phyloP scores from a whole-genome alignment of 176 grass and related monocot genomes.

The Themeda triandra region DNA sequence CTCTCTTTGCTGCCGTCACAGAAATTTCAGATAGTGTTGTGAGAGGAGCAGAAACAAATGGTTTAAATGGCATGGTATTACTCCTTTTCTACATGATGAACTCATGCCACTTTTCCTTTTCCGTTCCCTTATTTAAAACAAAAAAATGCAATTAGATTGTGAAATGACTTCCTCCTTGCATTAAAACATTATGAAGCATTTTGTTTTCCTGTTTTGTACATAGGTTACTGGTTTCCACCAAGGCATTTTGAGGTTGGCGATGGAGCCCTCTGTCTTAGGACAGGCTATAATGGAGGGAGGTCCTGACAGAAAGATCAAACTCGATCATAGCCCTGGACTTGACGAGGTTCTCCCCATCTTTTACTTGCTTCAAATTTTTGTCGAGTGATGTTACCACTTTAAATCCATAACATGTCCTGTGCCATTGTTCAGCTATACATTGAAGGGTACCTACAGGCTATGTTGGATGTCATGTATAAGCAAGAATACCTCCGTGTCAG shows the following conservation, averaged over 20 bases:
- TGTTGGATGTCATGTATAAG: conserved; percentile 81
- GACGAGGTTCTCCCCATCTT: conserved; percentile 59
- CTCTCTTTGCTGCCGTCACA: conserved; percentile 73
- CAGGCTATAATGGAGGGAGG: conserved; percentile 83
- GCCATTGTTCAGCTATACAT: conserved; percentile 61
- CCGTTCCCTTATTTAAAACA: not conserved
- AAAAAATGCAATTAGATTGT: not conserved
- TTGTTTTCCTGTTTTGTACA: not conserved
- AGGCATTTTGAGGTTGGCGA: conserved; percentile 83
- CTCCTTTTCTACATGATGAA: not conserved
- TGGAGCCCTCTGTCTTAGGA: conserved; percentile 87
- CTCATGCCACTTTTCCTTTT: not conserved
- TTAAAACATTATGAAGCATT: conserved; percentile 4
- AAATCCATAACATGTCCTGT: not conserved
- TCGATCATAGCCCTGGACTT: conserved; percentile 69
- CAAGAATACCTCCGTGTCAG: conserved; percentile 85
- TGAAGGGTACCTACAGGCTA: conserved; percentile 84
- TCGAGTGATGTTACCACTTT: not conserved
- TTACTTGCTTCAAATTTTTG: not conserved
- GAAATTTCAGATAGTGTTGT: conserved; percentile 84
- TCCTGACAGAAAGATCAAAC: conserved; percentile 85
- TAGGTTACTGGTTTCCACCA: conserved; percentile 83
- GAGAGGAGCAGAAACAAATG: conserved; percentile 80
- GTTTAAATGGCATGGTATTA: conserved; percentile 86
- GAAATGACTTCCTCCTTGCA: not conserved